Evolutionary conservation across 495 filamentous ascomycete genomes (phyloP).

Genomic region (Aspergillus hancockii): DNA sequence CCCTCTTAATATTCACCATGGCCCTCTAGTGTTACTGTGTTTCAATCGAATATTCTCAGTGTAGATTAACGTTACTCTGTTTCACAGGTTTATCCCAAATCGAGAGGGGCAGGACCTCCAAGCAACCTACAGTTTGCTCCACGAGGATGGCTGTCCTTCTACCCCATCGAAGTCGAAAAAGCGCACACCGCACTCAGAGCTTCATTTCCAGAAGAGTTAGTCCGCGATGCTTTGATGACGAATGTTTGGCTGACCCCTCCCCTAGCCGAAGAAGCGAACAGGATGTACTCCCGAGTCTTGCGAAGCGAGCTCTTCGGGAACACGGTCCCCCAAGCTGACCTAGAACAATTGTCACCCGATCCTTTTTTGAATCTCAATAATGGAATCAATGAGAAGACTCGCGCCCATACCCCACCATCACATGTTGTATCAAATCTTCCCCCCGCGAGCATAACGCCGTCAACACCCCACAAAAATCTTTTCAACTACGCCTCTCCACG

Average conservation of each 20-base stretch:
- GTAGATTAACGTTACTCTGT: slow-evolving; percentile 9
- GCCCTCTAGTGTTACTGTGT: neutral
- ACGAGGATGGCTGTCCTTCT: slow-evolving; percentile 88
- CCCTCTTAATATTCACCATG: neutral
- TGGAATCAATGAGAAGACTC: slow-evolving; percentile 64
- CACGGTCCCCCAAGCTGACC: slow-evolving; percentile 79
- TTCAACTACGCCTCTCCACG: slow-evolving; percentile 89
- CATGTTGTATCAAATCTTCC: slow-evolving; percentile 61
- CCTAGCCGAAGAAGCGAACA: slow-evolving; percentile 91
- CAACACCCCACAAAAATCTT: slow-evolving; percentile 95
- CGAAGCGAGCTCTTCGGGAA: slow-evolving; percentile 88
- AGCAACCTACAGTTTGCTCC: slow-evolving; percentile 85
- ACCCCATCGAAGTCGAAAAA: slow-evolving; percentile 83
- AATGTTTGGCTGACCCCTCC: slow-evolving; percentile 38
- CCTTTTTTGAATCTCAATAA: slow-evolving; percentile 57
- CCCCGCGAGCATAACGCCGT: slow-evolving; percentile 75
- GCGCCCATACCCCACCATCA: slow-evolving; percentile 79
- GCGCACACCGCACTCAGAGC: slow-evolving; percentile 83
- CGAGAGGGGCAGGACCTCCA: slow-evolving; percentile 90
- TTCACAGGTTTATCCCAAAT: slow-evolving; percentile 86
- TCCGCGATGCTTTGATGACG: slow-evolving; percentile 3
- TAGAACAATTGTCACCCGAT: slow-evolving; percentile 65
- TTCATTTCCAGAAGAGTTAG: slow-evolving; percentile 92
- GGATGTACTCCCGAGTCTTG: slow-evolving; percentile 84
- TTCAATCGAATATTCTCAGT: neutral